These are phyloP conservation scores for Aspergillus diversus DNA, from an alignment of 495 filamentous ascomycete species.

Conservation along the genomic window DNA sequence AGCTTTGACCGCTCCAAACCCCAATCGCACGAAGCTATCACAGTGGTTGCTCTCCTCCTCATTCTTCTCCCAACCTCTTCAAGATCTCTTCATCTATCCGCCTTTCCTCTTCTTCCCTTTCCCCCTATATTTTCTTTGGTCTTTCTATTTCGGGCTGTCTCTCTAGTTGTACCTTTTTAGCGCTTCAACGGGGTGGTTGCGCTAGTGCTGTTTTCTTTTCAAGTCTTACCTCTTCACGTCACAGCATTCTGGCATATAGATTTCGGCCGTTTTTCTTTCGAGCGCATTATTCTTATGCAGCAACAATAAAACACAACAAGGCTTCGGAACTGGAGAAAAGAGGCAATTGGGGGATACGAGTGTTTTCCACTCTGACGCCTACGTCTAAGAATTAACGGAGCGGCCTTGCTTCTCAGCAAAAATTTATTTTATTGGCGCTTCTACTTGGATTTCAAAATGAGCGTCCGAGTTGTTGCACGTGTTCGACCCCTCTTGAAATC, in stretches of 20 bases:
- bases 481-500: slow-evolving; percentile 84
- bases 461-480: slow-evolving; percentile 84
- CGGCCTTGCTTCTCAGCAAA: neutral
- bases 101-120: slow-evolving; percentile 12
- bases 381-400: neutral
- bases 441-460: slow-evolving; percentile 34
- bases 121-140: neutral
- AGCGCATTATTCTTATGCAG: neutral
- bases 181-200: neutral
- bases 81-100: slow-evolving; percentile 24
- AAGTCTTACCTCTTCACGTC: neutral
- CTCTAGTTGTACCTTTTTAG: neutral
- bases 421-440: slow-evolving; percentile 14
- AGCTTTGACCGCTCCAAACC: slow-evolving; percentile 18
- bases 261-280: neutral
- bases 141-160: neutral
- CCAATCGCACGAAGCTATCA: slow-evolving; percentile 24
- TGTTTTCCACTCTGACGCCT: neutral
- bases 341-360: neutral
- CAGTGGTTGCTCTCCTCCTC: neutral
- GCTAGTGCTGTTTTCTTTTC: neutral
- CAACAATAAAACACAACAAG: neutral
- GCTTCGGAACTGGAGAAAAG: neutral
- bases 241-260: neutral
- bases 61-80: slow-evolving; percentile 1